Base-by-base conservation (phyloP, 2,329 filamentous ascomycete species). In the Microascus cirrosus region DNA sequence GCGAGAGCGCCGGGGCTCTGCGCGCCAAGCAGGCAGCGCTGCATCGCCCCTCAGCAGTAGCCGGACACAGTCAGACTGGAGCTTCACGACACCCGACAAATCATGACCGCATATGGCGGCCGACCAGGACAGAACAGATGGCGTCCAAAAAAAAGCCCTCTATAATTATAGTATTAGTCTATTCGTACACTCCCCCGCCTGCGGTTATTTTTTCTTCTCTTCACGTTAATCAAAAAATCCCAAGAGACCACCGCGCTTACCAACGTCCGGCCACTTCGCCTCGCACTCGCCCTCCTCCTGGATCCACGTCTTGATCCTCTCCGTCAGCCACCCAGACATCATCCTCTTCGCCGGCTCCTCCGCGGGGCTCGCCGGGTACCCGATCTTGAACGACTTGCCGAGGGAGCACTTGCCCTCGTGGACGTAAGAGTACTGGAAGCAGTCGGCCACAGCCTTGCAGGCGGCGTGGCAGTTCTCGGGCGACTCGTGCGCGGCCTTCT, bases 271-370 rank as follows among this genome's bases (percentile, higher is more conserved):
- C 75, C 75, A 78, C 13, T 68, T 67, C 3, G 71, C 65, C 50
- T 64, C 62, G 61, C 76, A 78, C 53, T 76, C 71, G 8, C 74
- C 76, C 64, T 68, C 72, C 20, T 72, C 69, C 8, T 71, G 67
- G 55, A 77, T 74, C 75, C 75, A 78, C 59, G 76, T 70, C 48
- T 73, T 68, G 64, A 78, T 77, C 45, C 75, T 74, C 56, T 73
- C 67, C 36, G 76, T 62, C 59, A 77, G 71, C 75, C 75, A 78
- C 1, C 76, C 76, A 54, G 74, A 77, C 24, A 65, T 69, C 60
- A 62, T 63, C 68, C 71, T 74, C 39, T 64, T 69, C 12, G 65
- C 66, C 50, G 68, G 68, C 8, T 64, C 65, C 24, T 67, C 66
- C 36, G 66, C 62, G n/a, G 66, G 64, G 11, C 60, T 63, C 34